These are phyloP conservation scores for Lodderomyces oxycetoniae DNA, from an alignment of 1,139 yeast species.

Conservation along the genomic window DNA sequence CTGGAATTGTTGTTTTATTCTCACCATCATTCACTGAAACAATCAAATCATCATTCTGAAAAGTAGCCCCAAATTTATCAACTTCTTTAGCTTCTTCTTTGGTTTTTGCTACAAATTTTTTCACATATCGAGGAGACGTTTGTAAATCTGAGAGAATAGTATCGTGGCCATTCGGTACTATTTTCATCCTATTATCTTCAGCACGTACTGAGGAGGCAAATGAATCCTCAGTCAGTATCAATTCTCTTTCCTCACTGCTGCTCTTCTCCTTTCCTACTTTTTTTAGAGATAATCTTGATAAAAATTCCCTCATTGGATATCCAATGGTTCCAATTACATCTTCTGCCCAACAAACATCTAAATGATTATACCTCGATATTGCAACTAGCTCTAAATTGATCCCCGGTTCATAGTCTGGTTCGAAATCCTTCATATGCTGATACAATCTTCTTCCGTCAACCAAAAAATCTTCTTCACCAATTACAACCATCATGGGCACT, in stretches of 20 bases:
- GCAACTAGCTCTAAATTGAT: conserved; percentile 33
- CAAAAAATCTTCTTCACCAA: conserved; percentile 59
- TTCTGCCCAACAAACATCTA: conserved; percentile 57
- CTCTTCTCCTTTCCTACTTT: neutral
- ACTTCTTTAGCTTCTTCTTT: no score
- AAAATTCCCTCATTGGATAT: conserved; percentile 14
- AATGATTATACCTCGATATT: conserved; percentile 48
- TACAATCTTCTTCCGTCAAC: conserved; percentile 61
- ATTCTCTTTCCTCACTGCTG: neutral
- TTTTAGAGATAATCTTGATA: conserved; percentile 6
- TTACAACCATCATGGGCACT: conserved; percentile 53
- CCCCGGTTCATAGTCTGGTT: conserved; percentile 39
- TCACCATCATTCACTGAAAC: no score
- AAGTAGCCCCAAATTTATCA: no score
- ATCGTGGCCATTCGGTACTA: no score
- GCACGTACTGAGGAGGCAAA: no score
- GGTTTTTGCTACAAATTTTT: no score
- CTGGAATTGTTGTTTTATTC: no score
- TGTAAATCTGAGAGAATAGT: no score
- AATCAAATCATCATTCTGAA: no score
- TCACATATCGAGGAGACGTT: no score
- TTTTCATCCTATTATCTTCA: no score
- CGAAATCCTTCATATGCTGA: conserved; percentile 48
- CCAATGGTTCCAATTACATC: conserved; percentile 38
- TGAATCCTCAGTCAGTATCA: no score